Percentiles rank a stretch among this genome's conserved stretches.
Conservation (phyloP, 257 asterid species). For the Solanum etuberosum region DNA sequence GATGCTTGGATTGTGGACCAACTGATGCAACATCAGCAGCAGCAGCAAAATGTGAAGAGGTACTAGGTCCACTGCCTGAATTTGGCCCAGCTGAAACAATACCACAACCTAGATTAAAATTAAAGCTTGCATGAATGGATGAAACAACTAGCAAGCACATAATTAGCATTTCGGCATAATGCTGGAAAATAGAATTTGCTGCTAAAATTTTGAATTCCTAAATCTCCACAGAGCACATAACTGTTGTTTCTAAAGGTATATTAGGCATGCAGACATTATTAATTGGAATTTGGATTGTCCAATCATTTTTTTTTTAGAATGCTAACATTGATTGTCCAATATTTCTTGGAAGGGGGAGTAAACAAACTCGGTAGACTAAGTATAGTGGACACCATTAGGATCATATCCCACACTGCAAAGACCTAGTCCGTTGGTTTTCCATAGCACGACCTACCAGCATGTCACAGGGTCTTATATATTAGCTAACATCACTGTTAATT, state of each 20-base stretch:
- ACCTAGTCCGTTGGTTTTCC: background rate
- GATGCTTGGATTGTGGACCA: slow-evolving; percentile 9
- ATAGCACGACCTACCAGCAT: background rate
- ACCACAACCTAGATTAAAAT: background rate
- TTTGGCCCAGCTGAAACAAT: slow-evolving; percentile 9
- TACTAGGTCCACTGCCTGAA: slow-evolving; percentile 9
- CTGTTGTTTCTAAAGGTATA: background rate
- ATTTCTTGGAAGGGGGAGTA: background rate
- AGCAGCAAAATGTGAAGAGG: slow-evolving; percentile 7
- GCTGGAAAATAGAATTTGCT: background rate
- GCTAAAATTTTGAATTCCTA: background rate
- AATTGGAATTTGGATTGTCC: background rate
- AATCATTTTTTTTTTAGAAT: background rate
- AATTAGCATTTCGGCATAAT: background rate
- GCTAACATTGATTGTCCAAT: background rate
- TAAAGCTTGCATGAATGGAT: background rate
- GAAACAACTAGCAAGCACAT: background rate
- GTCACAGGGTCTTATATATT: background rate
- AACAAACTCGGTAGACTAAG: background rate
- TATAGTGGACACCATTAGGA: background rate
- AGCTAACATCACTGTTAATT: background rate
- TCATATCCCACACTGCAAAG: background rate
- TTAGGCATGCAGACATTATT: background rate
- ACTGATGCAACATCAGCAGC: slow-evolving; percentile 16
- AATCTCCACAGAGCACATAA: background rate